phyloP scores from a whole-genome alignment of 129 eudicot species.

The Centrapalus pauciflorus region DNA sequence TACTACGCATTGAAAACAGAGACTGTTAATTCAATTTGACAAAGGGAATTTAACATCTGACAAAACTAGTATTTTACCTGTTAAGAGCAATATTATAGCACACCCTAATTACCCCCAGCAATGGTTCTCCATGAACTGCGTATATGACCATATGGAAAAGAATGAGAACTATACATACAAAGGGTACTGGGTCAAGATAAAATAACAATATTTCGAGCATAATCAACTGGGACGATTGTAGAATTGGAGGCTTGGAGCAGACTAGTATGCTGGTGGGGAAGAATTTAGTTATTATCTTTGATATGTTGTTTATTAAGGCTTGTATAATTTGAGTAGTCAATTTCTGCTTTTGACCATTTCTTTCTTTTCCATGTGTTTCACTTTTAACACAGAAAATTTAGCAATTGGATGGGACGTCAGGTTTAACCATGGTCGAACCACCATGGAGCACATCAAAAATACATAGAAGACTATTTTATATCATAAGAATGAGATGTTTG shows the following conservation, averaged over 20 bases:
- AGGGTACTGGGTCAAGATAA: not conserved
- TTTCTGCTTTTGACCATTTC: not conserved
- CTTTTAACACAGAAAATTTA: not conserved
- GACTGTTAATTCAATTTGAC: constrained; percentile 12
- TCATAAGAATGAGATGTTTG: constrained; percentile 1
- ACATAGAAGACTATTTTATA: not conserved
- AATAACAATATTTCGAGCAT: not conserved
- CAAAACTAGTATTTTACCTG: constrained; percentile 43
- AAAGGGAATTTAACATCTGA: not conserved
- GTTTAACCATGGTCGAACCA: not conserved
- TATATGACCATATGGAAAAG: not conserved
- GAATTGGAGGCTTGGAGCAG: too few species aligned
- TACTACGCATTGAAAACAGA: constrained; percentile 43
- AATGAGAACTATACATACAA: not conserved
- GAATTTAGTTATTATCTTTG: not conserved
- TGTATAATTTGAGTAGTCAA: not conserved
- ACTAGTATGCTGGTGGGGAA: too few species aligned
- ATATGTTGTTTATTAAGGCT: not conserved
- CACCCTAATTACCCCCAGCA: constrained; percentile 80
- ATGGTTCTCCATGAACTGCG: constrained; percentile 96
- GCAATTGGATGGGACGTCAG: not conserved
- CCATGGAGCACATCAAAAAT: not conserved
- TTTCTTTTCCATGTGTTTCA: not conserved
- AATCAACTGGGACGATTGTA: not conserved
- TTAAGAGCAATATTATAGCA: constrained; percentile 94